phyloP scores from a whole-genome alignment of 768 basidiomycete species.

The Tylopilus sp. region DNA sequence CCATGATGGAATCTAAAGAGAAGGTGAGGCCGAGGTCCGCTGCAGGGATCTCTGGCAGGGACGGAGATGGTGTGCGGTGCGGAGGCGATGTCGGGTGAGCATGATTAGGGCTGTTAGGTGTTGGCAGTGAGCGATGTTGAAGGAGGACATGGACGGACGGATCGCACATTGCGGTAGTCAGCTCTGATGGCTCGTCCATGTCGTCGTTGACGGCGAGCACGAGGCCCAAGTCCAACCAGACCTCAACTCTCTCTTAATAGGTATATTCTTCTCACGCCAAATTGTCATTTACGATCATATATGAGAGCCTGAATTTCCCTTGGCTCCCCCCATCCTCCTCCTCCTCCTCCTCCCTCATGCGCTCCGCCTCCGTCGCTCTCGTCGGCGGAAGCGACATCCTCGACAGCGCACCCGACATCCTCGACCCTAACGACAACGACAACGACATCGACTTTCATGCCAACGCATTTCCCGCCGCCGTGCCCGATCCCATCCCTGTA shows the following conservation, averaged over 20 bases:
- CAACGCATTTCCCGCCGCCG: conserved; percentile 17
- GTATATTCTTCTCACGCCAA: conserved; percentile 27
- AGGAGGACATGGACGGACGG: conserved; percentile 5
- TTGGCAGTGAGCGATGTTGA: conserved; percentile 18
- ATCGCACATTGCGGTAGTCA: conserved; percentile 22
- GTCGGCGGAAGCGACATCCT: conserved; percentile 21
- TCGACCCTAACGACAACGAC: conserved; percentile 26
- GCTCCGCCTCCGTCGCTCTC: conserved; percentile 17
- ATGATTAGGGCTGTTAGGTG: conserved; percentile 19
- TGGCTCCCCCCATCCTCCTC: conserved; percentile 7
- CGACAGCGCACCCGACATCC: conserved; percentile 8
- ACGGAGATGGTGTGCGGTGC: conserved; percentile 31
- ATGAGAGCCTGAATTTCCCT: conserved; percentile 26
- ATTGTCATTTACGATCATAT: conserved; percentile 29
- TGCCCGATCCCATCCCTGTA: conserved; percentile 26
- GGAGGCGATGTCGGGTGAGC: conserved; percentile 18
- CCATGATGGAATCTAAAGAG: conserved; percentile 42
- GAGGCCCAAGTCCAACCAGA: conserved; percentile 12
- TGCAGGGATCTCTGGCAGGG: conserved; percentile 52
- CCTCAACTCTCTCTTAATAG: not conserved
- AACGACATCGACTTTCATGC: conserved; percentile 33
- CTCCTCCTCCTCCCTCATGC: conserved; percentile 12
- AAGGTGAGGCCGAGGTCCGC: conserved; percentile 43
- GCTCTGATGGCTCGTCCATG: conserved; percentile 26
- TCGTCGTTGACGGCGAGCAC: conserved; percentile 24